A percentile compares a stretch with the other conserved stretches of the same genome.
Evolutionary conservation across 768 basidiomycete species (phyloP).

Genomic region (Tulasnella sp.): DNA sequence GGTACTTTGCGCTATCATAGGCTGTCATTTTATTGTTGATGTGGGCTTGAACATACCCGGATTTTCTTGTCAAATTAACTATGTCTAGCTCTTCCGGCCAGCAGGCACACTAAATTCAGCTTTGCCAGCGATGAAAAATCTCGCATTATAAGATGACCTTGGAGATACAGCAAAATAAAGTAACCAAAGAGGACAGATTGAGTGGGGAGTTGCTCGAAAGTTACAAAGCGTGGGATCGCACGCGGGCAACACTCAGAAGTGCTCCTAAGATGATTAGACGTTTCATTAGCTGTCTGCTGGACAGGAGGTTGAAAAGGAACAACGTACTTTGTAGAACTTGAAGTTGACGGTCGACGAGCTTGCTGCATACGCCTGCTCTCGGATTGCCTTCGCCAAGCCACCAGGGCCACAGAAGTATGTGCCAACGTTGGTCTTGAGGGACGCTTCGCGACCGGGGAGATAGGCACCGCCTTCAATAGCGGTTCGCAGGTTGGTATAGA

Average conservation of each 20-base stretch:
- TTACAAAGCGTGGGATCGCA: background rate
- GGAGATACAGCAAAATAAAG: background rate
- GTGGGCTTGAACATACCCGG: constrained; percentile 9
- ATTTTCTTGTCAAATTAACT: background rate
- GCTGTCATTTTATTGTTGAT: constrained; percentile 11
- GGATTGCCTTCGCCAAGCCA: constrained; percentile 69
- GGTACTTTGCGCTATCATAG: constrained; percentile 2
- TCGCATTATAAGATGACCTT: background rate
- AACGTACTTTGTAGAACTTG: constrained; percentile 72
- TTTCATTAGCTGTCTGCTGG: constrained; percentile 18
- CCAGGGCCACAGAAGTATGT: constrained; percentile 89
- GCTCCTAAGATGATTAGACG: constrained; percentile 44
- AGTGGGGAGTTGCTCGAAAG: background rate
- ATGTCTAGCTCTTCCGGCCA: background rate
- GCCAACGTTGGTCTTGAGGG: constrained; percentile 77
- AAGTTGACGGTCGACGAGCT: constrained; percentile 60
- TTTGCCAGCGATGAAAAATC: background rate
- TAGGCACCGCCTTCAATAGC: constrained; percentile 82
- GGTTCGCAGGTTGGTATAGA: constrained; percentile 68
- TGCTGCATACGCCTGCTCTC: constrained; percentile 59
- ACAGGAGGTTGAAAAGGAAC: constrained; percentile 27
- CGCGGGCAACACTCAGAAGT: constrained; percentile 45
- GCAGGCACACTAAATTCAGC: background rate
- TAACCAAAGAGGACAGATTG: background rate
- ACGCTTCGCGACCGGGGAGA: constrained; percentile 69